Percentiles rank a stretch among this genome's conserved stretches.
phyloP scores from a whole-genome alignment of 1,284 basidiomycete species.

The Pascua guehoae region DNA sequence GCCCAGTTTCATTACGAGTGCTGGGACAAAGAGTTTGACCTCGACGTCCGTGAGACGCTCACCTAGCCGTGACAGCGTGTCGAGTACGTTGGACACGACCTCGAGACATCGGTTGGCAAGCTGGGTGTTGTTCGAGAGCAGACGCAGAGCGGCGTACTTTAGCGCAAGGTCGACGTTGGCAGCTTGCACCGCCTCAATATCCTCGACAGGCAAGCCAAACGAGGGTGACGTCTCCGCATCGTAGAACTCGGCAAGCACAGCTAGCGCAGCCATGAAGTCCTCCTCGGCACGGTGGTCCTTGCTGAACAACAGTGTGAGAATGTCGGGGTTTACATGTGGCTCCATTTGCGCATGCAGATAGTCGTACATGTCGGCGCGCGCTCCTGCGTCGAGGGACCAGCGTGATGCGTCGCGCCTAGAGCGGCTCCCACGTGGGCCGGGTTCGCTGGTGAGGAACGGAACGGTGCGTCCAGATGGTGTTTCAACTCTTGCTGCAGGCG shows the following conservation, averaged over 20 bases:
- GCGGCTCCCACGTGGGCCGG: slow-evolving; percentile 69
- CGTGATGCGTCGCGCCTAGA: slow-evolving; percentile 72
- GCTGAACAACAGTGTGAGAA: slow-evolving; percentile 82
- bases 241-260: slow-evolving; percentile 71
- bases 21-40: slow-evolving; percentile 82
- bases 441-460: slow-evolving; percentile 65
- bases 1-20: slow-evolving; percentile 75
- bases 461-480: slow-evolving; percentile 28
- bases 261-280: slow-evolving; percentile 78
- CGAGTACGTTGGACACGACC: slow-evolving; percentile 72
- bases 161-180: slow-evolving; percentile 89
- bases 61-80: slow-evolving; percentile 65
- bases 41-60: slow-evolving; percentile 86
- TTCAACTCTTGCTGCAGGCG: slow-evolving; percentile 14
- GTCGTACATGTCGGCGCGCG: slow-evolving; percentile 79
- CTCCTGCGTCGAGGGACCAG: slow-evolving; percentile 70
- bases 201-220: slow-evolving; percentile 56
- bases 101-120: slow-evolving; percentile 86
- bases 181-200: slow-evolving; percentile 66
- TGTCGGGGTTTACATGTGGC: slow-evolving; percentile 68
- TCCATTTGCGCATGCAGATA: slow-evolving; percentile 89
- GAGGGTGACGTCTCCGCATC: slow-evolving; percentile 60
- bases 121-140: slow-evolving; percentile 91
- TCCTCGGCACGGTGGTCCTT: slow-evolving; percentile 94
- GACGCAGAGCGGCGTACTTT: slow-evolving; percentile 89